Percentiles rank a stretch among this genome's conserved stretches.
Evolutionary conservation across 495 filamentous ascomycete species (phyloP).

Genomic region (Penicillium cosmopolitanum): DNA sequence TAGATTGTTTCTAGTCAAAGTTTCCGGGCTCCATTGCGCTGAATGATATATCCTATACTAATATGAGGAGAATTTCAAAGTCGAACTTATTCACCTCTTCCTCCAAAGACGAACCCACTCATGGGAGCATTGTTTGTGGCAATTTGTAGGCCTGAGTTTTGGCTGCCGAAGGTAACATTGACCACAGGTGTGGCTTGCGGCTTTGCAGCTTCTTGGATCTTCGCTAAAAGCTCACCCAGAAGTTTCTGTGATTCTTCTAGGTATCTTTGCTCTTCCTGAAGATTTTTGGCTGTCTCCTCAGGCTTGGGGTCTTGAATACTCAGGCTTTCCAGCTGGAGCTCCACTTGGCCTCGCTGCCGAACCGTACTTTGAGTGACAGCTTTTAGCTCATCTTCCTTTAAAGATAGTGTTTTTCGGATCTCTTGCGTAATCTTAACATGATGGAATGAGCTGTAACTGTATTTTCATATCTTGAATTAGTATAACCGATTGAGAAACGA

Average conservation of each 20-base stretch:
- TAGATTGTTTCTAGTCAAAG: too few species aligned
- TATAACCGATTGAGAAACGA: not conserved
- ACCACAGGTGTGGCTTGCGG: not conserved
- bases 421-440: not conserved
- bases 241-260: not conserved
- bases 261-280: not conserved
- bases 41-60: too few species aligned
- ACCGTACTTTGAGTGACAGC: not conserved
- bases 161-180: not conserved
- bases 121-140: conserved; percentile 3
- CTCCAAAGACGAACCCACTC: not conserved
- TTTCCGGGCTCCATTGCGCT: too few species aligned
- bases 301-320: not conserved
- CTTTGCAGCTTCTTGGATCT: not conserved
- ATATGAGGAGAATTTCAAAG: not conserved
- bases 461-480: not conserved
- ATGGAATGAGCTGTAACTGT: conserved; percentile 1
- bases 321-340: not conserved
- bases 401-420: not conserved
- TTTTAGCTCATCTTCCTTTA: not conserved
- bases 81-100: not conserved
- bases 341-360: not conserved
- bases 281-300: not conserved
- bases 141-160: not conserved
- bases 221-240: not conserved